Evolutionary conservation across 257 asterid genomes (phyloP).

Genomic region (Nicotiana undulata): DNA sequence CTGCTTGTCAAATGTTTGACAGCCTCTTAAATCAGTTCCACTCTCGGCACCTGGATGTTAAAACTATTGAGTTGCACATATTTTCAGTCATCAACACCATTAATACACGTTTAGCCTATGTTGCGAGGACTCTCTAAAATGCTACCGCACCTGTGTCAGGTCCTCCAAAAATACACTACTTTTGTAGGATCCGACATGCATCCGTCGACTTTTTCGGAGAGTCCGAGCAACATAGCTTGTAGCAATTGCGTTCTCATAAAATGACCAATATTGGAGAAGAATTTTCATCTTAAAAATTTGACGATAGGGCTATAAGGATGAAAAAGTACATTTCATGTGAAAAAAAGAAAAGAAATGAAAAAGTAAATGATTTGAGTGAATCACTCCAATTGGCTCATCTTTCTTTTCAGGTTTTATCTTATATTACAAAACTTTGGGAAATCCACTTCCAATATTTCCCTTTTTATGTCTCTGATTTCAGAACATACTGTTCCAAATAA

Average conservation of each 20-base stretch:
- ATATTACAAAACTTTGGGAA: neutral
- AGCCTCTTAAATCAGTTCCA: neutral
- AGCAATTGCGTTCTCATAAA: neutral
- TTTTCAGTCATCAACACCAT: neutral
- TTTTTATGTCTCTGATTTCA: neutral
- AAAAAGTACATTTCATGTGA: neutral
- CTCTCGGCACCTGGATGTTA: neutral
- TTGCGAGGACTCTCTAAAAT: no score
- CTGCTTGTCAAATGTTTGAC: neutral
- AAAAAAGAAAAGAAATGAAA: no score
- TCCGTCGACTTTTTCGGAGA: no score
- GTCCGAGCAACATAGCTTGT: no score
- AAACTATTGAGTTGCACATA: neutral
- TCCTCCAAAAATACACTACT: no score
- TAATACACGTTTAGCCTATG: neutral
- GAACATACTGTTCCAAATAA: neutral
- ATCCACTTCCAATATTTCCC: neutral
- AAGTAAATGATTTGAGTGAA: neutral
- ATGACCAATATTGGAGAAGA: neutral
- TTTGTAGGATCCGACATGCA: no score
- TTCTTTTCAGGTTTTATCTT: neutral
- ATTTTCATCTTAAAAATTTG: neutral
- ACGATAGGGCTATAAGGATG: neutral
- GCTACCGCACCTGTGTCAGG: no score
- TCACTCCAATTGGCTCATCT: neutral